phyloP scores from a whole-genome alignment of 2,329 filamentous ascomycete genomes.

The Ascochyta viciae-villosae region DNA sequence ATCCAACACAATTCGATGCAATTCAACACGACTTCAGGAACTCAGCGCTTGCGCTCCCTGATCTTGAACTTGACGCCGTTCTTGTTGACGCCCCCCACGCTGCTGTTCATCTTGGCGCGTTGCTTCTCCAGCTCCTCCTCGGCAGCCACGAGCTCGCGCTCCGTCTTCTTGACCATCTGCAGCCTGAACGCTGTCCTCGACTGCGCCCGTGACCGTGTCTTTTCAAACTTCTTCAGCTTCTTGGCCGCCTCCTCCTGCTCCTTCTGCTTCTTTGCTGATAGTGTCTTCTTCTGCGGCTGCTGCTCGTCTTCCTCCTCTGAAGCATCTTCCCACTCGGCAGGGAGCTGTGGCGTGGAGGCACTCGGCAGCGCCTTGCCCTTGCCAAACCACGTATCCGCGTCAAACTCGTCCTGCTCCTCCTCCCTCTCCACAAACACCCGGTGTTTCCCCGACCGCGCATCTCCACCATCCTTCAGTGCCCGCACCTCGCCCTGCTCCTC shows the following conservation, averaged over 20 bases:
- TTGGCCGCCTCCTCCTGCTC: slow-evolving; percentile 37
- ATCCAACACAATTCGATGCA: neutral
- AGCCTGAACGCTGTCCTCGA: slow-evolving; percentile 59
- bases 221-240: slow-evolving; percentile 44
- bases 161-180: slow-evolving; percentile 60
- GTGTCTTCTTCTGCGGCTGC: slow-evolving; percentile 26
- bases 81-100: slow-evolving; percentile 68
- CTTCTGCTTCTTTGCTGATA: slow-evolving; percentile 43
- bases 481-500: slow-evolving; percentile 50
- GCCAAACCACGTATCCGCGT: slow-evolving; percentile 51
- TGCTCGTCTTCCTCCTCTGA: slow-evolving; percentile 28
- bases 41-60: slow-evolving; percentile 65
- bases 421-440: slow-evolving; percentile 52
- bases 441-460: slow-evolving; percentile 36
- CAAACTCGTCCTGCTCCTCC: slow-evolving; percentile 51
- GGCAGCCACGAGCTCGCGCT: slow-evolving; percentile 62
- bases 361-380: slow-evolving; percentile 35
- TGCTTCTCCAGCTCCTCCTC: slow-evolving; percentile 65
- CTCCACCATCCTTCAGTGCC: slow-evolving; percentile 45
- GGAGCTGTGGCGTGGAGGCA: slow-evolving; percentile 28
- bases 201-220: slow-evolving; percentile 57
- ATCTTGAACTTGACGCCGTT: slow-evolving; percentile 70
- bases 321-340: slow-evolving; percentile 32
- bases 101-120: slow-evolving; percentile 67
- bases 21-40: neutral